Evolutionary conservation across 345 rosid genomes (phyloP), one percentile per base, ranked within the genome.

Genomic region (Camelina sativa): DNA sequence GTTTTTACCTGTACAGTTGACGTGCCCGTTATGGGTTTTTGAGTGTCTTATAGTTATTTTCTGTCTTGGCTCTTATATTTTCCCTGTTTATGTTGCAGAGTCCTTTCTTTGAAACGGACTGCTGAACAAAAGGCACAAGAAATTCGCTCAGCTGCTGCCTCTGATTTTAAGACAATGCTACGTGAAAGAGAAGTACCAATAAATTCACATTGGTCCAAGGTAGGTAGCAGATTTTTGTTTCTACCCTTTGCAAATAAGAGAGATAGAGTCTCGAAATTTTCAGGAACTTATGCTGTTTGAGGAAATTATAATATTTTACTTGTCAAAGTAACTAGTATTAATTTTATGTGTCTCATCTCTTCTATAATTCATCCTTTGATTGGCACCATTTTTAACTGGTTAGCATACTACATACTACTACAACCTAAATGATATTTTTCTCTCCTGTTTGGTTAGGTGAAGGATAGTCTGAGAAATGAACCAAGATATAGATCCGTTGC

Each of bases 151-250:
- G 89, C 89, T 8, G 84, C 85, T 16, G 80, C 91, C 62, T 83
- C 90, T 44, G 78, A 89, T 82, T 92, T 92, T 80, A 95, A 90
- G 81, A 83, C 87, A 74, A 81, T 95, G 96, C 90, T 95, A 71
- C 85, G 32, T 20, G 98, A 95, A 34, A 90, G 85, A 79, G 92
- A 89, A 80, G 69, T 95, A 64, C 85, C 83, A 64, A 65, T 82
- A 46, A 78, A 78, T 80, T 88, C 90, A 72, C 94, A 90, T 51
- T 95, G 99, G 99, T 89, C 94, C 56, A 89, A 87, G 97, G 99
- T 95, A 80, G 20, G 82, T 71, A 48, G 22, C 71, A 52, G n/a
- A 58, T 47, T 10, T 74, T 10, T 74, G 53, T 52, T 72, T 57
- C 59, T 66, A 20, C 28, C 55, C 17, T 48, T 50, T 58, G 47